A percentile compares a stretch with the other conserved stretches of the same genome.
Evolutionary conservation across 495 filamentous ascomycete genomes (phyloP).

Genomic region (Oleoguttula mirabilis): DNA sequence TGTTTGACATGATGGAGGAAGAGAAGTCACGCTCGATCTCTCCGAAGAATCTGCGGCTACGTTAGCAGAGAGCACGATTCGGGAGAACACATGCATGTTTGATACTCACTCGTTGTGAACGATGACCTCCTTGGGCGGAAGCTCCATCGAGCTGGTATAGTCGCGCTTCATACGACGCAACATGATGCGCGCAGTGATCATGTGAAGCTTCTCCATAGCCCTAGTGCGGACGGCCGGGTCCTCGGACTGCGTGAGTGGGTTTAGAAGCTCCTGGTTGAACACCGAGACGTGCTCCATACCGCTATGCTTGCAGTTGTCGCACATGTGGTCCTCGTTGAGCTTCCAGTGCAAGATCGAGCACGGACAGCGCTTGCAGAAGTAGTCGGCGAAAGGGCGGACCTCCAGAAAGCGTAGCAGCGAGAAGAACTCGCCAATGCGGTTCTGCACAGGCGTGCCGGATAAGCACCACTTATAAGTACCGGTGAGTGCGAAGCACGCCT

Average conservation of each 20-base stretch:
- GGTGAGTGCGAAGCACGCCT: slow-evolving; percentile 80
- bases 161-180: slow-evolving; percentile 83
- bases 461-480: slow-evolving; percentile 88
- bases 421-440: slow-evolving; percentile 95
- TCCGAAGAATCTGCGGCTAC: slow-evolving; percentile 64
- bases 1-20: slow-evolving; percentile 85
- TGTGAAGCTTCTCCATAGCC: slow-evolving; percentile 68
- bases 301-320: slow-evolving; percentile 49
- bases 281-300: slow-evolving; percentile 82
- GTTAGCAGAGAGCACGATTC: too few relatives aligned
- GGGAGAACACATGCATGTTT: background rate
- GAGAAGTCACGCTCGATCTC: slow-evolving; percentile 93
- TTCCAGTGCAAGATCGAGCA: slow-evolving; percentile 79
- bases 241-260: slow-evolving; percentile 50
- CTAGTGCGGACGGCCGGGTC: slow-evolving; percentile 42
- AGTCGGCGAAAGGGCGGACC: slow-evolving; percentile 76
- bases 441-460: slow-evolving; percentile 87
- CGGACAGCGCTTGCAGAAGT: slow-evolving; percentile 75
- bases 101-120: slow-evolving; percentile 62
- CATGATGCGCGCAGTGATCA: slow-evolving; percentile 86
- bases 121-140: slow-evolving; percentile 85
- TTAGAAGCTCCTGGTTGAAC: slow-evolving; percentile 91
- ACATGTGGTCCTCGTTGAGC: slow-evolving; percentile 53
- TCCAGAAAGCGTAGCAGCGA: slow-evolving; percentile 85
- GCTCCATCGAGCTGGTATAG: slow-evolving; percentile 82